Base-by-base conservation (phyloP, 805 yeast genomes). In the Candida jianshihensis region DNA sequence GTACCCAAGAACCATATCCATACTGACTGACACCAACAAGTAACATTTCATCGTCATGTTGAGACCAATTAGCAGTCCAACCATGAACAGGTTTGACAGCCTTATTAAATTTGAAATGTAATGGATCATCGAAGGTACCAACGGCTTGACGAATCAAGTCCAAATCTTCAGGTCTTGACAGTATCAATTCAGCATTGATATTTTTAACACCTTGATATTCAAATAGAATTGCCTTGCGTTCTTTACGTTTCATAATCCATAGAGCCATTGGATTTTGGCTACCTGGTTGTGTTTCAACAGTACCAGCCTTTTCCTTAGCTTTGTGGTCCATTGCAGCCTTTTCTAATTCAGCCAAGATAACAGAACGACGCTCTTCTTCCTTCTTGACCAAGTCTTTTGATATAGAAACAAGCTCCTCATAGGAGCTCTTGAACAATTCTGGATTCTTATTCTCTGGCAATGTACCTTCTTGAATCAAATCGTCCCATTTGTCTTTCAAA, bases 1-100 rank as follows among this genome's bases (percentile, higher is more conserved):
- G 89, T 3, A 72, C 57, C 98, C 98, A 92, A 1, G 96, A 80
- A 14, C 97, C 97, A 58, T 87, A 89, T 0, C 99, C 99, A 60
- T 89, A 89, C 60, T 86, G 88, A 53, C 74, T 72, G 17, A 90
- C 83, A 44, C 99, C 99, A 25, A 84, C 75, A 42, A 92, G 59
- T 36, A 92, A 68, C 77, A 78, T 83, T 35, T 88, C 83, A 57
- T 92, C 99, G 54, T 92, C 95, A 22, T 69, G 75, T 12, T 70
- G 67, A 3, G 68, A 67, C 99, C 99, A 92, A 20, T 76, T 78
- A 49, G 95, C 85, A 35, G 75, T 73, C 99, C 99, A 92, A 31
- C 84, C 90, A 51, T 78, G 78, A 9, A 88, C 97, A 18, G 80
- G 77, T 60, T 89, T 89, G 15, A 92, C 83, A 12, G 68, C 63